phyloP scores from a whole-genome alignment of 306 rosid species.

The Acacia crassicarpa region DNA sequence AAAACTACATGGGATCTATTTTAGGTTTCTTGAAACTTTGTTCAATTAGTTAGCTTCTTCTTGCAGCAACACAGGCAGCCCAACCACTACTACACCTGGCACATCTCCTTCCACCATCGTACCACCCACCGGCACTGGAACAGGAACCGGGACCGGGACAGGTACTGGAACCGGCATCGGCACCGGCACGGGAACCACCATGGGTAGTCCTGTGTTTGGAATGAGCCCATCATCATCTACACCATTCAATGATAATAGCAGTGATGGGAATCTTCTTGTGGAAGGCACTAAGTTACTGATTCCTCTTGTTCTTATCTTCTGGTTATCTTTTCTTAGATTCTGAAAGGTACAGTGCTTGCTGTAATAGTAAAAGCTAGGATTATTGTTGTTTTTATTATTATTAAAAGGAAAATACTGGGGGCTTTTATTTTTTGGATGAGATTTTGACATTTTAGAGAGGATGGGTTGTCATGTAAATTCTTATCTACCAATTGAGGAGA shows the following conservation, averaged over 20 bases:
- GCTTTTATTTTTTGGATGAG: slow-evolving; percentile 41
- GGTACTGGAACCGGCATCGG: slow-evolving; percentile 22
- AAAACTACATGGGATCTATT: not conserved
- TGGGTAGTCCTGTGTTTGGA: slow-evolving; percentile 56
- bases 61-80: slow-evolving; percentile 60
- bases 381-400: not conserved
- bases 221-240: slow-evolving; percentile 67
- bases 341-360: slow-evolving; percentile 27
- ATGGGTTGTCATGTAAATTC: slow-evolving; percentile 35
- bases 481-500: not conserved
- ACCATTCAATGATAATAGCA: slow-evolving; percentile 23
- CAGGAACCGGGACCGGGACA: not conserved
- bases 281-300: slow-evolving; percentile 19
- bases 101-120: slow-evolving; percentile 43
- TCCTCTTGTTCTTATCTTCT: slow-evolving; percentile 35
- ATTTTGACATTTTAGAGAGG: slow-evolving; percentile 19
- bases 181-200: not conserved
- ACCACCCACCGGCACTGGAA: slow-evolving; percentile 17
- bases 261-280: slow-evolving; percentile 32
- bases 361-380: not conserved
- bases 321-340: slow-evolving; percentile 37
- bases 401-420: not conserved
- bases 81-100: slow-evolving; percentile 30
- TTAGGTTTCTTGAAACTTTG: not conserved
- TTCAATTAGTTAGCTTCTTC: slow-evolving; percentile 6